These are phyloP conservation scores for Geosiphon pyriformis DNA, from an alignment of 192 early-diverging fungal genomes.

Conservation along the genomic window DNA sequence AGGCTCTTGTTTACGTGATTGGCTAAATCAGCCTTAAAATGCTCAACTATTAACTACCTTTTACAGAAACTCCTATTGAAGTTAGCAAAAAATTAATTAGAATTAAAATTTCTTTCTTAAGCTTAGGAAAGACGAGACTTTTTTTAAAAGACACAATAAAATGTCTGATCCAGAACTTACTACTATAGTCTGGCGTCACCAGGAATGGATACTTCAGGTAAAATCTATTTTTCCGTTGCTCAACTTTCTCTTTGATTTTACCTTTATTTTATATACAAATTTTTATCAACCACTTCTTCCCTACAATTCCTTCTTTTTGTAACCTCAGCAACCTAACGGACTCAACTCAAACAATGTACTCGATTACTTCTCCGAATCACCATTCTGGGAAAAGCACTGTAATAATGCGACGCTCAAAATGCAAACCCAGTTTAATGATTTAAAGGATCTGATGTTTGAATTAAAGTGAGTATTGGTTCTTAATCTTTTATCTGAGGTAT, in stretches of 20 bases:
- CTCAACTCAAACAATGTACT: conserved; percentile 70
- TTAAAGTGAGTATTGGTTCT: conserved; percentile 35
- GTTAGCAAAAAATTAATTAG: too few relatives aligned
- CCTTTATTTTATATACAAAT: not conserved
- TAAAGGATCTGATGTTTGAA: conserved; percentile 44
- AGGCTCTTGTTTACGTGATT: too few relatives aligned
- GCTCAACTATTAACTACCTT: too few relatives aligned
- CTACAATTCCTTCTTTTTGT: too few relatives aligned
- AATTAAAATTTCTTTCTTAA: too few relatives aligned
- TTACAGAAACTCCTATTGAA: too few relatives aligned
- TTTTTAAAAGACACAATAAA: not conserved
- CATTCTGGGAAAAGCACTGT: conserved; percentile 76
- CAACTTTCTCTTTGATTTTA: not conserved
- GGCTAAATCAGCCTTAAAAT: too few relatives aligned
- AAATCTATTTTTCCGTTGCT: not conserved
- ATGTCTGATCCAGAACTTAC: conserved; percentile 1
- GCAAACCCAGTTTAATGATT: conserved; percentile 78
- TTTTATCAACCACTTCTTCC: not conserved
- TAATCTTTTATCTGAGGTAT: not conserved
- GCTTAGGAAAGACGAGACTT: too few relatives aligned
- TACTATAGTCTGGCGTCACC: conserved; percentile 9
- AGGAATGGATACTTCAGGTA: conserved; percentile 12
- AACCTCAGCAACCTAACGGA: conserved; percentile 48
- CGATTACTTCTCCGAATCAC: conserved; percentile 75
- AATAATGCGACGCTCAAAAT: conserved; percentile 74